Evolutionary conservation across 495 filamentous ascomycete genomes (phyloP), one percentile per base, ranked within the genome.

Genomic region (Aspergillus bertholletiae): DNA sequence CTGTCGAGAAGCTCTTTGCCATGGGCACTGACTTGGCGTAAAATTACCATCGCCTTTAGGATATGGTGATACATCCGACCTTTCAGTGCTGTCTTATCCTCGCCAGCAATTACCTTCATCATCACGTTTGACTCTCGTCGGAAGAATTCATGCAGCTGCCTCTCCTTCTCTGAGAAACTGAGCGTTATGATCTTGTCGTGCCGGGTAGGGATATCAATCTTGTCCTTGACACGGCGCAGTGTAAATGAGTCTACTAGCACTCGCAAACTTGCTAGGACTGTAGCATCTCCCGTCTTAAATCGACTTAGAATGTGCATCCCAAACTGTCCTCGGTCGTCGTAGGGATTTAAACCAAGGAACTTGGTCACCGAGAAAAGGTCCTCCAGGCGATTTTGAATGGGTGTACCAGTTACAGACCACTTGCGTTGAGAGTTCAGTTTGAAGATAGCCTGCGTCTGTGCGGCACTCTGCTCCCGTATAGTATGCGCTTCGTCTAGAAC

Each of bases 401-500:
- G 89, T 0, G 90, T 96, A 41, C 93, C 92, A 2, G 94, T 97
- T 8, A 98, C 91, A 1, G 94, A 92, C 94, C 94, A 98, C 17
- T 92, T 85, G 22, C 94, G 84, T 60, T 88, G 80, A 5, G 90
- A 88, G 47, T 87, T 79, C 11, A 98, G 76, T n/a, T 83, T 78
- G 58, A 90, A 88, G n/a, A 93, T 86, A 1, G 89, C 86, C 64
- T 90, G 88, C 11, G 89, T 92, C 48, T 90, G 86, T 49, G 85
- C 73, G 0, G 92, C 93, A 17, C 75, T 78, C 57, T 89, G 88
- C 61, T 95, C 90, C 9, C 94, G 86, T 59, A 98, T 97, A 62
- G 85, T 87, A 72, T 98, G 94, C 13, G 92, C 94, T 70, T 98
- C 94, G 62, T 98, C 94, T 23, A 98, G 80, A 0, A 96, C 93